Evolutionary conservation across 2,329 filamentous ascomycete genomes (phyloP).

Genomic region (Penicillium sp.): DNA sequence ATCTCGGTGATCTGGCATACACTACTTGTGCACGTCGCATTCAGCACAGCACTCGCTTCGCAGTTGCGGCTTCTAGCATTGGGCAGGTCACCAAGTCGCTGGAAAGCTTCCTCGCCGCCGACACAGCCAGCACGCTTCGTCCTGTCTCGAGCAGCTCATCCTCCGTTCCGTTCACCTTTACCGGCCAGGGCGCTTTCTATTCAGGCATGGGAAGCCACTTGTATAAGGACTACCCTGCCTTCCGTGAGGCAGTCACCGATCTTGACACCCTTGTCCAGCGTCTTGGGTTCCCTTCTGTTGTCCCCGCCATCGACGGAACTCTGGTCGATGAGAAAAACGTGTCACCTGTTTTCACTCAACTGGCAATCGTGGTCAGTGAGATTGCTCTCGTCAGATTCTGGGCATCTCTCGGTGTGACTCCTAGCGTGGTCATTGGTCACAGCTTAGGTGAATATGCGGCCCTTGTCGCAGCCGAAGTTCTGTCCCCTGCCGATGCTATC

Average conservation of each 20-base stretch:
- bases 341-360: conserved; percentile 35
- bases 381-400: conserved; percentile 41
- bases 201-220: conserved; percentile 38
- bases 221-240: conserved; percentile 31
- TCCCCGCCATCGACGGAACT: conserved; percentile 27
- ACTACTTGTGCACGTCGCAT: conserved; percentile 59
- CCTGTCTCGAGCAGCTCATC: conserved; percentile 9
- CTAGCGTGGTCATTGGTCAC: conserved; percentile 8
- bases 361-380: conserved; percentile 41
- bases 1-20: conserved; percentile 59
- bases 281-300: conserved; percentile 38
- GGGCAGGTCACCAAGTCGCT: conserved; percentile 19
- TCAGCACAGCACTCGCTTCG: conserved; percentile 40
- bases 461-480: conserved; percentile 24
- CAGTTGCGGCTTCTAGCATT: conserved; percentile 30
- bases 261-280: conserved; percentile 34
- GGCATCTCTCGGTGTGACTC: conserved; percentile 11
- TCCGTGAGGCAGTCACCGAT: conserved; percentile 31
- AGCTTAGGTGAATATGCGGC: conserved; percentile 36
- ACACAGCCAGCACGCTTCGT: neutral
- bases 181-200: conserved; percentile 42
- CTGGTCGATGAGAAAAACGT: conserved; percentile 21
- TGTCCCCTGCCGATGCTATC: conserved; percentile 25
- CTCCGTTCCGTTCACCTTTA: conserved; percentile 38
- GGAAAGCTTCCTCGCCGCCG: neutral